These are phyloP conservation scores for Monilinia fructigena DNA, from an alignment of 2,329 filamentous ascomycete species.

Conservation along the genomic window DNA sequence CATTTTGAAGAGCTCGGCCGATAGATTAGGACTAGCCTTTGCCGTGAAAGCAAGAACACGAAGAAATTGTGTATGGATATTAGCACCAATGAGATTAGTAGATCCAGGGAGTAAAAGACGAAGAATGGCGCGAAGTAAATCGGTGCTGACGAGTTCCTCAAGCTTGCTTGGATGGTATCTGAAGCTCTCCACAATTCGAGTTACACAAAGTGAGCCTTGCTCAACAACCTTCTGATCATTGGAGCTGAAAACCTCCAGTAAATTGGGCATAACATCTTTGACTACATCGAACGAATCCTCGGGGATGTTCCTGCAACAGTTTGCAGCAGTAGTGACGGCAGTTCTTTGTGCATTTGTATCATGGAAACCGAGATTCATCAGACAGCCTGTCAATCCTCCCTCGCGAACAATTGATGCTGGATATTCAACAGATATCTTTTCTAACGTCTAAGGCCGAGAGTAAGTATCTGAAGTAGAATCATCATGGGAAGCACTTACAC, in stretches of 20 bases:
- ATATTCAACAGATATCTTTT: constrained; percentile 97
- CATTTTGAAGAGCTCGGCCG: constrained; percentile 89
- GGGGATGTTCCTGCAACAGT: constrained; percentile 95
- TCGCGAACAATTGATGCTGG: constrained; percentile 93
- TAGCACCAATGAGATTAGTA: constrained; percentile 89
- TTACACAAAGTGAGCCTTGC: constrained; percentile 92
- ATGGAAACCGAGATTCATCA: constrained; percentile 96
- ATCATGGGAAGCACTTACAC: constrained; percentile 49
- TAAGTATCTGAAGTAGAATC: constrained; percentile 20
- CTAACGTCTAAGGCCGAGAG: constrained; percentile 61
- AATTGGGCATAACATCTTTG: constrained; percentile 91
- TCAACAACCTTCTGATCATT: constrained; percentile 96
- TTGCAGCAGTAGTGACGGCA: constrained; percentile 94
- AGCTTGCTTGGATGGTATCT: constrained; percentile 82
- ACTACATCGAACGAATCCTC: constrained; percentile 91
- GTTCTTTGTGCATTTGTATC: constrained; percentile 95
- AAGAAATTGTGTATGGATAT: constrained; percentile 94
- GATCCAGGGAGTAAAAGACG: constrained; percentile 88
- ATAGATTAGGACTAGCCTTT: constrained; percentile 80
- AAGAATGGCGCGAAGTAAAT: constrained; percentile 79
- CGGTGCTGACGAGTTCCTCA: constrained; percentile 87
- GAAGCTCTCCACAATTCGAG: constrained; percentile 95
- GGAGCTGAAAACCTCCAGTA: constrained; percentile 85
- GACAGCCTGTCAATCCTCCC: constrained; percentile 89
- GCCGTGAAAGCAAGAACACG: constrained; percentile 88